Conservation (phyloP, 192 early-diverging fungal genomes). For the Endogone sp. region DNA sequence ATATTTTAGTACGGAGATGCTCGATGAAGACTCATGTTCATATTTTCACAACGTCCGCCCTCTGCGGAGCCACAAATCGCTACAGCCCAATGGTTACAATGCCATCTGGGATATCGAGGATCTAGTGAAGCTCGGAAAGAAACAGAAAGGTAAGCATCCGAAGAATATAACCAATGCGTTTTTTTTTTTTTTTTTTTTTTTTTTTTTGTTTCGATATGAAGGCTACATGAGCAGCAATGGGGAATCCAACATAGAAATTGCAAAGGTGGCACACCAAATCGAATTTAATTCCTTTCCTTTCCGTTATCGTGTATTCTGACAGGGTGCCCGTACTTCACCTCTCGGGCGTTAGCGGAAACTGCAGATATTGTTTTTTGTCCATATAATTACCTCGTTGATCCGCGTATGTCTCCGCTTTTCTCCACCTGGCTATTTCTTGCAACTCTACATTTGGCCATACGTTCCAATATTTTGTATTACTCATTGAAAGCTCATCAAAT, state of each 20-base stretch:
- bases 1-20: neutral
- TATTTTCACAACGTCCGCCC: constrained; percentile 10
- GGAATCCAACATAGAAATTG: too few relatives aligned
- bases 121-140: constrained; percentile 34
- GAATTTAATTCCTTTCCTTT: neutral
- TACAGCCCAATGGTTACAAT: constrained; percentile 1
- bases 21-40: constrained; percentile 28
- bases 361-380: constrained; percentile 63
- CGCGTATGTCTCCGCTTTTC: constrained; percentile 20
- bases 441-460: too few relatives aligned
- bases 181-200: too few relatives aligned
- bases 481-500: too few relatives aligned
- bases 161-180: neutral
- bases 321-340: constrained; percentile 56
- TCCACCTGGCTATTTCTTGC: too few relatives aligned
- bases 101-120: constrained; percentile 60
- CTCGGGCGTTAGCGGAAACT: constrained; percentile 30
- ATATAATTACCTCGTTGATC: constrained; percentile 65
- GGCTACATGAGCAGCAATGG: too few relatives aligned
- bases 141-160: neutral
- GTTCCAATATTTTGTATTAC: too few relatives aligned
- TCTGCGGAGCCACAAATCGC: constrained; percentile 3
- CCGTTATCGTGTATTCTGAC: neutral
- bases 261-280: constrained; percentile 2
- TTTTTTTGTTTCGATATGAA: too few relatives aligned